These are phyloP conservation scores for Alternaria hordeiaustralica DNA, from an alignment of 2,329 filamentous ascomycete genomes.

Conservation along the genomic window DNA sequence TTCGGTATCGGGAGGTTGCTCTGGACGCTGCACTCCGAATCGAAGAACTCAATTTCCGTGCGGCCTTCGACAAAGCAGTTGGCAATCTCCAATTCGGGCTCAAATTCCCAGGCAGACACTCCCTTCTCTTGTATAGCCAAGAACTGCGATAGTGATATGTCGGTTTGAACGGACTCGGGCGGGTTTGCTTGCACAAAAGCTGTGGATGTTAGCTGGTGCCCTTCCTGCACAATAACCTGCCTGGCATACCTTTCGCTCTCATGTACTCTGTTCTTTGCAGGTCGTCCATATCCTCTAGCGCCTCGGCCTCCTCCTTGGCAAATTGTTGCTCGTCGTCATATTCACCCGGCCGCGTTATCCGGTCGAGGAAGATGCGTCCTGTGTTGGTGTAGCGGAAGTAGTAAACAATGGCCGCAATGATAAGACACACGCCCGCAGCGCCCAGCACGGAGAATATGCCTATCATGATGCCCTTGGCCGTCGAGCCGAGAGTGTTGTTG, in stretches of 20 bases:
- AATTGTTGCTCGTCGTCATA: conserved; percentile 98
- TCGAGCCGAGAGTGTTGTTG: conserved; percentile 54
- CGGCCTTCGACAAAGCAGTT: conserved; percentile 97
- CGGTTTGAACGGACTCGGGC: conserved; percentile 91
- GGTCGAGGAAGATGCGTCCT: conserved; percentile 90
- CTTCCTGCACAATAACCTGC: background rate
- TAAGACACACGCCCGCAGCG: conserved; percentile 81
- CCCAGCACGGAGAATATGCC: conserved; percentile 94
- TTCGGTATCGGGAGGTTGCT: conserved; percentile 97
- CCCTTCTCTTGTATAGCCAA: conserved; percentile 99
- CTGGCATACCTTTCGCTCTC: conserved; percentile 82
- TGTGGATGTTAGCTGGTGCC: conserved; percentile 49
- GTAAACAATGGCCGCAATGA: conserved; percentile 83
- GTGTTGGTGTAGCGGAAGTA: conserved; percentile 90
- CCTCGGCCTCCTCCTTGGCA: conserved; percentile 90
- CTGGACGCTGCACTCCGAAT: conserved; percentile 96
- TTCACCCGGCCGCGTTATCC: conserved; percentile 90
- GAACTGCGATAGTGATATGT: conserved; percentile 97
- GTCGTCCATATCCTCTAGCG: conserved; percentile 94
- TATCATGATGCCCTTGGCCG: conserved; percentile 84
- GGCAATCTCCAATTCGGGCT: conserved; percentile 97
- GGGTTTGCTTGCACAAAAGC: conserved; percentile 94
- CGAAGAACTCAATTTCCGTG: conserved; percentile 98
- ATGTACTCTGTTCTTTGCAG: conserved; percentile 88
- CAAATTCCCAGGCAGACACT: conserved; percentile 99